These are phyloP conservation scores for Boletus vermiculosoides DNA, from an alignment of 768 basidiomycete species.

Conservation along the genomic window DNA sequence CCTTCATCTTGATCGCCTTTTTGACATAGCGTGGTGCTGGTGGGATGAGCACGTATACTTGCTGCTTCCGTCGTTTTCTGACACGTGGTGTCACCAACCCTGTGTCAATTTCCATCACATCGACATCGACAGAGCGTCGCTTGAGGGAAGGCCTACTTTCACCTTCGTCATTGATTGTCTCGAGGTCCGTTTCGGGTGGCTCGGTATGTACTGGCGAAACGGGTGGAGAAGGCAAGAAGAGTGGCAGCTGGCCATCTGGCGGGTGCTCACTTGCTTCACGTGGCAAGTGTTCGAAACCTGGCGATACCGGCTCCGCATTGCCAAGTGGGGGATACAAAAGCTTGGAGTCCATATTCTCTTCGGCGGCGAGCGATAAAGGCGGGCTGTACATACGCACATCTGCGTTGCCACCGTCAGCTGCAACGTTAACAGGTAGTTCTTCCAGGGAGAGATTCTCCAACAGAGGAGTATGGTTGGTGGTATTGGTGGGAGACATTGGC, in stretches of 20 bases:
- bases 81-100: not conserved
- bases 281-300: conserved; percentile 9
- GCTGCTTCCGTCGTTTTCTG: conserved; percentile 27
- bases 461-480: conserved; percentile 19
- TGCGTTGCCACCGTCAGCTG: conserved; percentile 1
- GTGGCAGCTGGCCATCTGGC: conserved; percentile 34
- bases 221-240: conserved; percentile 50
- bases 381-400: conserved; percentile 28
- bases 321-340: conserved; percentile 5
- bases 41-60: conserved; percentile 32
- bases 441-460: conserved; percentile 24
- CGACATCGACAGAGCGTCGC: conserved; percentile 17
- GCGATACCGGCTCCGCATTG: not conserved
- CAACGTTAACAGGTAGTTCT: conserved; percentile 7
- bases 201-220: conserved; percentile 29
- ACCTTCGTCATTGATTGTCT: conserved; percentile 10
- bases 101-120: conserved; percentile 9
- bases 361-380: conserved; percentile 3
- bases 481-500: conserved; percentile 6
- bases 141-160: conserved; percentile 17
- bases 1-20: conserved; percentile 20
- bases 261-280: conserved; percentile 11
- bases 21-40: conserved; percentile 23
- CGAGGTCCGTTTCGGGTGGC: conserved; percentile 23
- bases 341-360: conserved; percentile 14